Percentiles rank a stretch among this genome's conserved stretches.
These are phyloP conservation scores for Rhodocollybia butyracea DNA, from an alignment of 768 basidiomycete species.

Conservation along the genomic window DNA sequence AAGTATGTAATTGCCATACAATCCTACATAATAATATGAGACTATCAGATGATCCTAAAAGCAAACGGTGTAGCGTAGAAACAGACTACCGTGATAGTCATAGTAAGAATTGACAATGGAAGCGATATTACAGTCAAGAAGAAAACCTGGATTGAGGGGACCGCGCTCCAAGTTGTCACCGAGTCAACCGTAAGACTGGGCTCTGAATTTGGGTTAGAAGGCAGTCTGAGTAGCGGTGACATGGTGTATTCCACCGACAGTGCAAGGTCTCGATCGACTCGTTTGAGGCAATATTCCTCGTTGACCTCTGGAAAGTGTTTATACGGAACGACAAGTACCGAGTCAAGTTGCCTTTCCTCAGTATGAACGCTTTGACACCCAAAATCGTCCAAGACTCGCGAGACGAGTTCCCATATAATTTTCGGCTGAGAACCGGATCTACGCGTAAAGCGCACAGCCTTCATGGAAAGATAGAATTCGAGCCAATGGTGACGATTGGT, in stretches of 20 bases:
- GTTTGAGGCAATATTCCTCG: not conserved
- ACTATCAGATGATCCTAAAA: not conserved
- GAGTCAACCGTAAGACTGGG: too few species aligned
- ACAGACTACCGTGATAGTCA: not conserved
- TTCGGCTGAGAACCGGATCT: not conserved
- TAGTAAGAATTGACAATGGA: not conserved
- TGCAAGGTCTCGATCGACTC: constrained; percentile 1
- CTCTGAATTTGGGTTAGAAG: not conserved
- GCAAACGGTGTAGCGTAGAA: constrained; percentile 2
- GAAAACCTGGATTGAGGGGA: not conserved
- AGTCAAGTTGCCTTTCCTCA: not conserved
- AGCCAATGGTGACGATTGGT: constrained; percentile 3
- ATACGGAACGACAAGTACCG: not conserved
- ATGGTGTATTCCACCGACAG: not conserved
- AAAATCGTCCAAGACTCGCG: not conserved
- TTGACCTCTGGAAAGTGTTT: not conserved
- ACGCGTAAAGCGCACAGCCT: not conserved
- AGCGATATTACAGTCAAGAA: not conserved
- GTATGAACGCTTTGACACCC: not conserved
- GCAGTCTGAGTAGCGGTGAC: not conserved
- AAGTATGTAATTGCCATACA: too few species aligned
- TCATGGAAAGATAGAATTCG: constrained; percentile 7
- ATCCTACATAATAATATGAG: too few species aligned
- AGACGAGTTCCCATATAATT: constrained; percentile 7
- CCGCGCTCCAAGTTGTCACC: too few species aligned